Conservation (phyloP, 495 filamentous ascomycete species). For the Astrothelium macrocarpum region DNA sequence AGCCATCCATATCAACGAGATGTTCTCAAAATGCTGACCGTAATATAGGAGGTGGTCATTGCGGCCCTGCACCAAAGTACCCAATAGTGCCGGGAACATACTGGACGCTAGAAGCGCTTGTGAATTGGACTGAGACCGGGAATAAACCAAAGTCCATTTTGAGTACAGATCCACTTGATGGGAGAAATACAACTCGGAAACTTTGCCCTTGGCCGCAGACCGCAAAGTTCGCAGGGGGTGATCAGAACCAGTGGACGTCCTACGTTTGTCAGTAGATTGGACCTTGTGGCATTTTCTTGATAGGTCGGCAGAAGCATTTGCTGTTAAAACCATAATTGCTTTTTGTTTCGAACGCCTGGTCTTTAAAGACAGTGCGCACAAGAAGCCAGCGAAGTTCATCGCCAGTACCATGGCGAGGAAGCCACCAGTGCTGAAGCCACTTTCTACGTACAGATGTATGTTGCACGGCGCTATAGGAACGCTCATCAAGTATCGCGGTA, state of each 20-base stretch:
- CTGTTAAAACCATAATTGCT: too few relatives aligned
- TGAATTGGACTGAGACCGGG: constrained; percentile 44
- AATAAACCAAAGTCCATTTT: constrained; percentile 20
- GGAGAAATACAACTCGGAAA: constrained; percentile 27
- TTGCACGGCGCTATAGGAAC: too few relatives aligned
- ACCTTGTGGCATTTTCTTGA: too few relatives aligned
- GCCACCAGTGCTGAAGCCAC: too few relatives aligned
- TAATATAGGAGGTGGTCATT: constrained; percentile 32
- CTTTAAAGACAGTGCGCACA: too few relatives aligned
- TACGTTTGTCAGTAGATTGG: too few relatives aligned
- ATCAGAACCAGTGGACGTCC: constrained; percentile 19
- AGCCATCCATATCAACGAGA: neutral
- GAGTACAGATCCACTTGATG: constrained; percentile 26
- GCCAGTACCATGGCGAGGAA: too few relatives aligned
- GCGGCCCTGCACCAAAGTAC: constrained; percentile 29
- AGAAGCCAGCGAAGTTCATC: too few relatives aligned
- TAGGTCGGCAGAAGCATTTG: too few relatives aligned
- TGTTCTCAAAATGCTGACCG: neutral
- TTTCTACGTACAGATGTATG: too few relatives aligned
- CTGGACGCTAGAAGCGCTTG: constrained; percentile 40
- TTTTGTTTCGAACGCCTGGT: too few relatives aligned
- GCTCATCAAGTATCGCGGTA: too few relatives aligned
- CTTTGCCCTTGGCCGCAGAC: constrained; percentile 35
- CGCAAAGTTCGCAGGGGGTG: constrained; percentile 22
- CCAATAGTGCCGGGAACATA: constrained; percentile 32